Conservation (phyloP, 768 basidiomycete genomes). For the Boletales sp. region DNA sequence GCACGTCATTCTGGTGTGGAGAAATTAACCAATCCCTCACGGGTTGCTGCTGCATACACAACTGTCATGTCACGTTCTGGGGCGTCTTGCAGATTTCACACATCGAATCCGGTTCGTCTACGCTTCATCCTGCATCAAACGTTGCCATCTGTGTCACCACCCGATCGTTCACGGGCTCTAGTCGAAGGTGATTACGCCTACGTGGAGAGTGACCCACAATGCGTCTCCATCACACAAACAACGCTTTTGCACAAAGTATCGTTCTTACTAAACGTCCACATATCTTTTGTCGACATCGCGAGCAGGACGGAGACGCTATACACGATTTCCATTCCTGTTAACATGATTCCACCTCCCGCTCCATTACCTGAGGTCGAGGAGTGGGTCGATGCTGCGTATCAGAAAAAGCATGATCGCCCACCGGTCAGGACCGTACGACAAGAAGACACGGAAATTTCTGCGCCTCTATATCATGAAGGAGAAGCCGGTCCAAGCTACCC, state of each 20-base stretch:
- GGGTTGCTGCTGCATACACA: constrained; percentile 43
- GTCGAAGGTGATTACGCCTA: constrained; percentile 42
- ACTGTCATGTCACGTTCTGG: constrained; percentile 79
- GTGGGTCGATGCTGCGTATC: constrained; percentile 70
- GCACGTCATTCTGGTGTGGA: constrained; percentile 18
- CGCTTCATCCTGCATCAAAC: constrained; percentile 78
- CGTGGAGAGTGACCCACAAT: constrained; percentile 58
- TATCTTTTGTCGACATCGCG: constrained; percentile 73
- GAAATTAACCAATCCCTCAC: constrained; percentile 31
- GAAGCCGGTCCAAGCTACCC: constrained; percentile 74
- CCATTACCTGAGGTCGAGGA: constrained; percentile 78
- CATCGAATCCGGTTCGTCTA: constrained; percentile 64
- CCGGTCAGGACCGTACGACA: constrained; percentile 65
- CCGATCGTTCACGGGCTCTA: constrained; percentile 42
- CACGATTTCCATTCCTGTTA: constrained; percentile 64
- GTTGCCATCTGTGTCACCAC: constrained; percentile 46
- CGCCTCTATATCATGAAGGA: constrained; percentile 65
- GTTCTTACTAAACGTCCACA: constrained; percentile 69
- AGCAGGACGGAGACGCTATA: constrained; percentile 66
- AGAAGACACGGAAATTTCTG: constrained; percentile 59
- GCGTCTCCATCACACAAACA: constrained; percentile 72
- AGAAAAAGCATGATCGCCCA: constrained; percentile 85
- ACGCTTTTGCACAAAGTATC: constrained; percentile 82
- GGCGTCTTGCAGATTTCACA: constrained; percentile 88
- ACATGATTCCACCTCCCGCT: constrained; percentile 69